phyloP scores from a whole-genome alignment of 179 eudicot species.

The Spergularia azorica region DNA sequence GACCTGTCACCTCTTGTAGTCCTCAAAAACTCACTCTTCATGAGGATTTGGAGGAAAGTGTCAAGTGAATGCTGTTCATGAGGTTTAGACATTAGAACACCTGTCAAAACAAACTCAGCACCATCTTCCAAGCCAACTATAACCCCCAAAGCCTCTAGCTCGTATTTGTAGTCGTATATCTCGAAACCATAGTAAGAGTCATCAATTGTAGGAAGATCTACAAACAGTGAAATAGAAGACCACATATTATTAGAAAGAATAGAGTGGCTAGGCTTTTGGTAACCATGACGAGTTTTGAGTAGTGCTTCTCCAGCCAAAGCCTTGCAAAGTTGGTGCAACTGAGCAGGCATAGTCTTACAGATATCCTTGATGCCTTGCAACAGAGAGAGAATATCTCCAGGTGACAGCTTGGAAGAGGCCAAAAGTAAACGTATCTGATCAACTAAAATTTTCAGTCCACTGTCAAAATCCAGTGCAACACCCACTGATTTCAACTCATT shows the following conservation, averaged over 20 bases:
- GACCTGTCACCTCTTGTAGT: slow-evolving; percentile 31
- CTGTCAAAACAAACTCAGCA: slow-evolving; percentile 29
- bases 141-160: slow-evolving; percentile 35
- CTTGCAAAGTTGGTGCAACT: slow-evolving; percentile 10
- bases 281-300: slow-evolving; percentile 38
- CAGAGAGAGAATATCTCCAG: slow-evolving; percentile 17
- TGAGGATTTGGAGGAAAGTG: slow-evolving; percentile 11
- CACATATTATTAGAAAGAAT: slow-evolving; percentile 31
- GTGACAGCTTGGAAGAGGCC: slow-evolving; percentile 9
- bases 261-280: slow-evolving; percentile 19
- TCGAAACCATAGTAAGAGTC: slow-evolving; percentile 32
- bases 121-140: slow-evolving; percentile 31
- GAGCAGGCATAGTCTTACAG: slow-evolving; percentile 14
- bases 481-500: slow-evolving; percentile 27
- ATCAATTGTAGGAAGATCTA: slow-evolving; percentile 43
- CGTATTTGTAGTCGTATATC: slow-evolving; percentile 31
- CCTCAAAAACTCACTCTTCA: slow-evolving; percentile 32
- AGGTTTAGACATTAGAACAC: slow-evolving; percentile 9
- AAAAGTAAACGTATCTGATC: background rate
- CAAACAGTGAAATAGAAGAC: slow-evolving; percentile 25
- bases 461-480: slow-evolving; percentile 21
- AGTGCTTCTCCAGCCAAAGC: slow-evolving; percentile 20
- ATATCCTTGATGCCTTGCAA: slow-evolving; percentile 21
- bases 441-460: slow-evolving; percentile 15
- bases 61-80: slow-evolving; percentile 1